Conservation (phyloP, 164 flowering plant genomes). For the Protea cynaroides region DNA sequence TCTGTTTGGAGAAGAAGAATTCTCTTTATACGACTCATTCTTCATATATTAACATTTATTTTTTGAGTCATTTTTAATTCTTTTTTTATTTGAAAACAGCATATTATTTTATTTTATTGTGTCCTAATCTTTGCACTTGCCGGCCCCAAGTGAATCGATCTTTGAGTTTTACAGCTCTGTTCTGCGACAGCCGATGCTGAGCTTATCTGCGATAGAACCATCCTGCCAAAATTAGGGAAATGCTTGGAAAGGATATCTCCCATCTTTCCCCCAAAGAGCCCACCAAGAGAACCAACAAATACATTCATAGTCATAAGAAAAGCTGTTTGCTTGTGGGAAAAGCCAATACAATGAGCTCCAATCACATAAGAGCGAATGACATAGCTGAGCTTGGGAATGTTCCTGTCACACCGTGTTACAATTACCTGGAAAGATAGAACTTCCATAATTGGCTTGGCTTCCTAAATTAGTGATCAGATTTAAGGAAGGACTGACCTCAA, state of each 20-base stretch:
- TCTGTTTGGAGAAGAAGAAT: too few relatives aligned
- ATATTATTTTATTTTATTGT: too few relatives aligned
- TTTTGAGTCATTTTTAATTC: too few relatives aligned
- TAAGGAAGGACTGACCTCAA: conserved; percentile 42
- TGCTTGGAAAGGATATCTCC: conserved; percentile 67
- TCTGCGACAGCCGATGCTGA: conserved; percentile 81
- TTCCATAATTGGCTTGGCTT: conserved; percentile 67
- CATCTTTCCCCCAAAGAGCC: conserved; percentile 82
- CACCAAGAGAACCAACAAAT: conserved; percentile 68
- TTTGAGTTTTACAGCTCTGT: too few relatives aligned
- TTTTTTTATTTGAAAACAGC: too few relatives aligned
- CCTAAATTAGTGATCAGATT: conserved; percentile 53
- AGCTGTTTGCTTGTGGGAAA: conserved; percentile 72
- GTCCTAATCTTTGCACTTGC: too few relatives aligned
- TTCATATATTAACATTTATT: too few relatives aligned
- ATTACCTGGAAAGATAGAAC: conserved; percentile 81
- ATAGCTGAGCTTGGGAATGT: conserved; percentile 94
- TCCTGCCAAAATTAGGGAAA: conserved; percentile 81
- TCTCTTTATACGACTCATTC: too few relatives aligned
- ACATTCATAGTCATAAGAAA: conserved; percentile 54
- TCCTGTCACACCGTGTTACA: conserved; percentile 90
- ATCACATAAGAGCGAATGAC: conserved; percentile 92
- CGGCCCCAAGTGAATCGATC: too few relatives aligned
- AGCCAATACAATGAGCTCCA: conserved; percentile 83
- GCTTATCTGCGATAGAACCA: conserved; percentile 82